phyloP scores from a whole-genome alignment of 2,329 filamentous ascomycete genomes.

The Mariannaea elegans region DNA sequence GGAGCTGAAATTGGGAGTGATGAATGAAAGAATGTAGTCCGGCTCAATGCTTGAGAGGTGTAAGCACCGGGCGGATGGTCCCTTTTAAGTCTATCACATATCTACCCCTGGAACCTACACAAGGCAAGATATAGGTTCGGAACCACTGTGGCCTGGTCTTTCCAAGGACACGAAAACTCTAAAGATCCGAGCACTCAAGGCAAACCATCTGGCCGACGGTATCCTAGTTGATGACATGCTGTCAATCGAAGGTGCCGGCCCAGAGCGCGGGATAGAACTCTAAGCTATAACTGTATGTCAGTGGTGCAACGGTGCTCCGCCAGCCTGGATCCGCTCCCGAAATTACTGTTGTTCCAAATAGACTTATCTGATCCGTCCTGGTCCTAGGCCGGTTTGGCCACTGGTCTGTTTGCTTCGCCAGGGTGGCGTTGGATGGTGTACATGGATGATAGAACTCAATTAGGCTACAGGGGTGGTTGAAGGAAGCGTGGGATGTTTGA shows the following conservation, averaged over 20 bases:
- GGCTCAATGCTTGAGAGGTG: background rate
- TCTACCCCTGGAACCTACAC: background rate
- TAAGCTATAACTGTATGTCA: constrained; percentile 5
- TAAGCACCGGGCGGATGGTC: background rate
- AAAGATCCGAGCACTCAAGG: constrained; percentile 1
- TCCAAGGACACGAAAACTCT: background rate
- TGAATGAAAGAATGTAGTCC: constrained; percentile 1
- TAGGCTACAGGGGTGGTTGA: too few relatives aligned
- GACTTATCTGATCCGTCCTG: constrained; percentile 35
- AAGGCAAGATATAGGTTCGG: background rate
- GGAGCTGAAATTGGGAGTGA: constrained; percentile 7
- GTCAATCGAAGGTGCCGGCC: constrained; percentile 1
- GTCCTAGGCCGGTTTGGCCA: constrained; percentile 14
- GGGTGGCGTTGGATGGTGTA: constrained; percentile 1
- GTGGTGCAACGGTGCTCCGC: constrained; percentile 24
- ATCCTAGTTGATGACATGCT: background rate
- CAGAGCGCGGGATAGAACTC: constrained; percentile 7
- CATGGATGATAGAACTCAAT: background rate
- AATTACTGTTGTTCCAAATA: constrained; percentile 31
- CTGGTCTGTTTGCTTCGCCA: background rate
- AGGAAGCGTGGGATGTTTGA: too few relatives aligned
- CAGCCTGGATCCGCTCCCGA: constrained; percentile 30
- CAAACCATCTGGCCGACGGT: constrained; percentile 11
- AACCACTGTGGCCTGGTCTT: background rate
- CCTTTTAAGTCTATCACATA: constrained; percentile 4